Evolutionary conservation across 1,284 basidiomycete genomes (phyloP).

Genomic region (Ustilago shanxiensis): DNA sequence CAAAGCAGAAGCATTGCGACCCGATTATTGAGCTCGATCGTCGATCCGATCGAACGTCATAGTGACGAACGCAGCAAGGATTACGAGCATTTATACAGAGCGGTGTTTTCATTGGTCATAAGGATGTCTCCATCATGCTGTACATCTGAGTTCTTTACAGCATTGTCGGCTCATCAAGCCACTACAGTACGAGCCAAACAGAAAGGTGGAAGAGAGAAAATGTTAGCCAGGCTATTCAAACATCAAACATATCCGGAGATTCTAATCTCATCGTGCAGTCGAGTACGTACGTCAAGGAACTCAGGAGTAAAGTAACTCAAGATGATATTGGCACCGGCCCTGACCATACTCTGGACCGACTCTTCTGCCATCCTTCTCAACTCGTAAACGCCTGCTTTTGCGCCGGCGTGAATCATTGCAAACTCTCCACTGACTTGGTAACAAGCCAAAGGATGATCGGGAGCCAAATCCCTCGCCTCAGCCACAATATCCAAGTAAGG

Average conservation of each 20-base stretch:
- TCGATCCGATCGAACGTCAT: not conserved
- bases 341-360: slow-evolving; percentile 86
- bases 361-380: slow-evolving; percentile 94
- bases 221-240: not conserved
- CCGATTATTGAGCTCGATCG: not conserved
- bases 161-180: slow-evolving; percentile 49
- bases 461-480: slow-evolving; percentile 84
- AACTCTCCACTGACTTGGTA: slow-evolving; percentile 86
- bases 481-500: slow-evolving; percentile 97
- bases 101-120: not conserved
- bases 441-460: slow-evolving; percentile 89
- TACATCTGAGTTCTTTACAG: not conserved
- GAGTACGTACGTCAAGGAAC: slow-evolving; percentile 73
- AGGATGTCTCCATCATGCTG: too few relatives aligned
- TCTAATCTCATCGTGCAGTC: not conserved
- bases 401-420: slow-evolving; percentile 95
- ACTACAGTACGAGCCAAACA: slow-evolving; percentile 12
- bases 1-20: not conserved
- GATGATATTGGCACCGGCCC: slow-evolving; percentile 91
- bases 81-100: not conserved
- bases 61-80: not conserved
- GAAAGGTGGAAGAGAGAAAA: not conserved
- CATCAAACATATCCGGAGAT: not conserved
- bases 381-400: slow-evolving; percentile 91
- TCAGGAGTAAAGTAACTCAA: slow-evolving; percentile 95